Evolutionary conservation across 225 moss, liverwort and hornwort species (phyloP), one percentile per base, ranked within the genome.

Genomic region (Asterella californica): DNA sequence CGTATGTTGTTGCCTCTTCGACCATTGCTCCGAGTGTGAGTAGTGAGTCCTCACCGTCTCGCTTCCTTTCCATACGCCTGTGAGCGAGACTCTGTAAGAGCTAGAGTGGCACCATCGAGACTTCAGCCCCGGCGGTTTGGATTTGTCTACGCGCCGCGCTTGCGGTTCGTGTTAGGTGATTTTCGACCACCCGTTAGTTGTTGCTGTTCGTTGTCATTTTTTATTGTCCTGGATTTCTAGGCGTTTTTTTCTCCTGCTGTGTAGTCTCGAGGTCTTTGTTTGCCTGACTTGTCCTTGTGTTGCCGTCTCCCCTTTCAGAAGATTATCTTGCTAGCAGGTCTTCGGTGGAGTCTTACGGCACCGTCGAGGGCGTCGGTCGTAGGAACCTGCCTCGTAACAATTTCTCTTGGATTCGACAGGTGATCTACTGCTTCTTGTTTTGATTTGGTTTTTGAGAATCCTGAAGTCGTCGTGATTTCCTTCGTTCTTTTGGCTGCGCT

Each of bases 1-100:
- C 60, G 21, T 47, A 37, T 50, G 32, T 34, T 68, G 48, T 24
- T 68, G 18, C 36, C 70, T 33, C 70, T 79, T 54, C 57, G 78
- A 50, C 78, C 48, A 42, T 25, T 52, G 79, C 42, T 67, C 33
- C 18, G 67, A 21, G 79, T 66, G 63, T 27, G 78, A 62, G 78
- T 33, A 65, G 49, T 67, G 65, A 37, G 78, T 66, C 57, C 21
- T 9, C 9, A 30, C 55, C 1, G 75, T 48, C 63, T 77, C 77
- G 78, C 69, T 59, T 29, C 46, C 33, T 61, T 61, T 72, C 60
- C 27, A 10, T 37, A 10, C 15, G 52, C 21, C 38, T 50, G 24
- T 55, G 75, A 53, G 75, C 22, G 54, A 54, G 67, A 32, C 18
- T 67, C 67, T 2, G 69, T 15, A 4, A 7, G 67, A 67, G 67